Conservation (phyloP, 495 filamentous ascomycete species). For the Amphirosellinia nigrospora region DNA sequence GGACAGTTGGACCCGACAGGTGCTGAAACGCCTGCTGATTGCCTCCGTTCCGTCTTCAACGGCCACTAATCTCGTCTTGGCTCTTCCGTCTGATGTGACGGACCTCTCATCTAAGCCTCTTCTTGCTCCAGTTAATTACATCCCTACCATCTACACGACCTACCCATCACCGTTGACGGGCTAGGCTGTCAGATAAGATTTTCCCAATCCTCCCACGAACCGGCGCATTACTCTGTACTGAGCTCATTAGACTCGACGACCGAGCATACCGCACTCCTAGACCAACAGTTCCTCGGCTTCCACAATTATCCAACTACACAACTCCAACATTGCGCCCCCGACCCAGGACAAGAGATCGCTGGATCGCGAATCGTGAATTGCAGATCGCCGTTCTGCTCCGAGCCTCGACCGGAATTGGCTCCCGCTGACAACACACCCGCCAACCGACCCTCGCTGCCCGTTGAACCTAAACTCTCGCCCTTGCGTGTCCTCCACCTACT, state of each 20-base stretch:
- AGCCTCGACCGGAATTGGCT: not conserved
- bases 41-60: not conserved
- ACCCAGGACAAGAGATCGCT: not conserved
- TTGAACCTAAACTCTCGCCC: not conserved
- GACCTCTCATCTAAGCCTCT: constrained; percentile 13
- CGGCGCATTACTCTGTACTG: not conserved
- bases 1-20: not conserved
- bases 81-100: not conserved
- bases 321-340: not conserved
- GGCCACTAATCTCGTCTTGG: constrained; percentile 12
- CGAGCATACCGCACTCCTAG: not conserved
- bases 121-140: constrained; percentile 20
- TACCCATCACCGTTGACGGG: not conserved
- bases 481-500: not conserved
- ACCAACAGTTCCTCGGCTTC: not conserved
- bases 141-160: constrained; percentile 7
- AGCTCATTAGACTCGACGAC: not conserved
- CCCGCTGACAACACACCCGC: constrained; percentile 14
- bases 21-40: not conserved
- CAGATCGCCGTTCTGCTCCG: not conserved
- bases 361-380: not conserved
- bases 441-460: not conserved
- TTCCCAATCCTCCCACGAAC: not conserved
- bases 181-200: constrained; percentile 3
- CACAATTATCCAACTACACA: not conserved